Base-by-base conservation (phyloP, 768 basidiomycete species). In the Auriculariales sp. region DNA sequence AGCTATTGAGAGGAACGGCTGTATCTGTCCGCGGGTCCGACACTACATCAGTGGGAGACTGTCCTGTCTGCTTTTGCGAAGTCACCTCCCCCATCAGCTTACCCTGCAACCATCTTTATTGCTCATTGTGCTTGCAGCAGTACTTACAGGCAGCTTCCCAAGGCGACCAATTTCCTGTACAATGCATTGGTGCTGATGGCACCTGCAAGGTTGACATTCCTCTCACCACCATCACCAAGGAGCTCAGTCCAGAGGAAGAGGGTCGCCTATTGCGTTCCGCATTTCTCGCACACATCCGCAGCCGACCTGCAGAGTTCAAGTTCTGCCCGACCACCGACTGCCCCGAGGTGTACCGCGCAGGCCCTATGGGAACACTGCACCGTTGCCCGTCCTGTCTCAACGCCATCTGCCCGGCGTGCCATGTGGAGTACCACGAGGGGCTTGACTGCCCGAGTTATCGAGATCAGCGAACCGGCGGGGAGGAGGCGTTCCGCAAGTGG, bases 281-380 rank as follows among this genome's bases (percentile, higher is more conserved):
- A 0, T 79, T 81, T 55, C 66, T 74, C n/a, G 61, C 72, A 0
- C 69, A 87, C 57, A 67, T 85, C 17, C 75, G 79, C 52, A 63
- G 72, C 2, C 73, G 72, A 31, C 69, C 81, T 0, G 63, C 70
- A 6, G 80, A 86, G 51, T 81, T 82, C 55, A 71, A 75, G 52
- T 80, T 77, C 55, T 90, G 87, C 62, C 86, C 87, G 0, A 80
- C 84, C 0, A 80, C 87, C 0, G 83, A 89, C 59, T 90, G 87
- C 56, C 67, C 68, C 0, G 81, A 86, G 56, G 70, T 87, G 4
- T 90, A 89, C 59, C 77, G 83, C 25, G 58, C 70, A 2, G 73
- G 71, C 0, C 65, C 72, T 1, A 61, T 60, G 10, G 74, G 73
- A 19, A 67, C 71, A 4, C 65, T 74, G 7, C 60, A 86, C 30